These are phyloP conservation scores for Globisporangium yorkense DNA, from an alignment of 352 stramenopile genomes.

Conservation along the genomic window DNA sequence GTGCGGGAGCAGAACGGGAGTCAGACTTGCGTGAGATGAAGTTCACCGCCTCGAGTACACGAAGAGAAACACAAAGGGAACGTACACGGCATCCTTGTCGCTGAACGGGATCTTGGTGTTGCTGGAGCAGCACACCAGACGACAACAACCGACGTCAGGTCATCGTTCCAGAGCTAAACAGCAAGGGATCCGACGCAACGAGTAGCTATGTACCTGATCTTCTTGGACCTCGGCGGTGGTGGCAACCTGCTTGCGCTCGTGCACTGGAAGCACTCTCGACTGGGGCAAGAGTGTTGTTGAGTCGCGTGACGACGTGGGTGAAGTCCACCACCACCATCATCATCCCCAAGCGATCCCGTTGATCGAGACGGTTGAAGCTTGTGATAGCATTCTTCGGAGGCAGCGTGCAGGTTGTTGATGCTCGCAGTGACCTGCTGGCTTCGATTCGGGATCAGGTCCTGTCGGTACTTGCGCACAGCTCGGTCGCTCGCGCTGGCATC, in stretches of 20 bases:
- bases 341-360: conserved; percentile 4
- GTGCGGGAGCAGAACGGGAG: background rate
- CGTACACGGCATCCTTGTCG: conserved; percentile 9
- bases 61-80: background rate
- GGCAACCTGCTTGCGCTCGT: conserved; percentile 5
- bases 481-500: conserved; percentile 49
- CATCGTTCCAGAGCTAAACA: background rate
- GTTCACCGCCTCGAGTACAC: background rate
- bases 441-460: conserved; percentile 57
- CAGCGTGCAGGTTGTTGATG: conserved; percentile 17
- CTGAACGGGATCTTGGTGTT: conserved; percentile 6
- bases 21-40: background rate
- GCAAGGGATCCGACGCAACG: background rate
- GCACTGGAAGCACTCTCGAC: conserved; percentile 65
- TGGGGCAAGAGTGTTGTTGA: conserved; percentile 13
- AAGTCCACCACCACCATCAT: no score
- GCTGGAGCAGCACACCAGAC: background rate
- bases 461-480: conserved; percentile 61
- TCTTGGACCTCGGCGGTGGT: background rate
- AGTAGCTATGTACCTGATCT: conserved; percentile 2
- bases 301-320: background rate
- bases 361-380: conserved; percentile 22
- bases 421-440: conserved; percentile 42
- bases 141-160: no score
- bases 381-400: background rate